These are phyloP conservation scores for Mallotus repandus DNA, from an alignment of 441 rosid species.

Conservation along the genomic window DNA sequence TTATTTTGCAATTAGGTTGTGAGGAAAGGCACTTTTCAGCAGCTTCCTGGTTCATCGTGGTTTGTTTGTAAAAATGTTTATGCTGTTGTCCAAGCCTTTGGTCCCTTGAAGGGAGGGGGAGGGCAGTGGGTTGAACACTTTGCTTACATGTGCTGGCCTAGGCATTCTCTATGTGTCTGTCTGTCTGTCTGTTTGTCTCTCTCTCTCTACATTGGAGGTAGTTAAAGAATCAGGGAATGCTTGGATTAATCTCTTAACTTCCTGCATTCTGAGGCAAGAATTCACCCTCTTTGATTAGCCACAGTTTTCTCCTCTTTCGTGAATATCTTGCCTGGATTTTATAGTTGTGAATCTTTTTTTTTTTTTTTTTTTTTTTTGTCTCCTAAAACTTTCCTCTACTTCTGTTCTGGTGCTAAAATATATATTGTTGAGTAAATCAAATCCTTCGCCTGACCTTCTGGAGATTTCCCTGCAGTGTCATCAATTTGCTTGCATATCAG, in stretches of 20 bases:
- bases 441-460: background rate
- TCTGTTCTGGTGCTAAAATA: background rate
- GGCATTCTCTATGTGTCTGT: background rate
- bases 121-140: background rate
- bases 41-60: background rate
- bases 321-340: background rate
- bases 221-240: background rate
- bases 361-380: too few species aligned
- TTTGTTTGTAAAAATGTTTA: background rate
- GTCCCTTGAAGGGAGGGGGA: background rate
- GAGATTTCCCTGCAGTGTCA: background rate
- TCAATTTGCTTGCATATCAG: background rate
- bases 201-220: background rate
- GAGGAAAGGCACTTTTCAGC: background rate
- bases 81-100: background rate
- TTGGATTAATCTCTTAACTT: background rate
- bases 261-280: background rate
- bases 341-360: background rate
- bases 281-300: background rate
- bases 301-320: background rate
- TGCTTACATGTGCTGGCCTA: background rate
- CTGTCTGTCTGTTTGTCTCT: too few species aligned
- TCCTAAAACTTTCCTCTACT: background rate
- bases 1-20: background rate
- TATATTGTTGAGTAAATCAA: background rate